Conservation (phyloP, 768 basidiomycete genomes). For the Dentipellis sp. region DNA sequence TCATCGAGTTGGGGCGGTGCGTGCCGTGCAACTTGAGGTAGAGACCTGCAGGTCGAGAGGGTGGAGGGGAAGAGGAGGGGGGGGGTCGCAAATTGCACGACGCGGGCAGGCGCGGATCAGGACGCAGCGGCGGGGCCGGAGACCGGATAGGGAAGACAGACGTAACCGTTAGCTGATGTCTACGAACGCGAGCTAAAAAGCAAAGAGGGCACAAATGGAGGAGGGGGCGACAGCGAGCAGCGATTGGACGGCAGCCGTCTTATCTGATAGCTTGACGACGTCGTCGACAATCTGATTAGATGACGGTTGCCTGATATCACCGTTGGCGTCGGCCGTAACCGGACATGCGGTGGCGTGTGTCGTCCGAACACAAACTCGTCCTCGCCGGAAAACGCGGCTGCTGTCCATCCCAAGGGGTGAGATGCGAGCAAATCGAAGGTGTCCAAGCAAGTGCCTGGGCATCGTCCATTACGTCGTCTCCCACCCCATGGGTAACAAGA, state of each 20-base stretch:
- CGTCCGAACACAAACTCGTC: constrained; percentile 7
- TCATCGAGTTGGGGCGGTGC: constrained; percentile 96
- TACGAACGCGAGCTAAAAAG: not conserved
- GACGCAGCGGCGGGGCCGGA: not conserved
- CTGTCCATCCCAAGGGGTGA: not conserved
- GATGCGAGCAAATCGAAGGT: not conserved
- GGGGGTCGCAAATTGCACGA: not conserved
- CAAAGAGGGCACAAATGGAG: constrained; percentile 1
- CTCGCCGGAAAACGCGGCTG: not conserved
- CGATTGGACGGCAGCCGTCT: constrained; percentile 3
- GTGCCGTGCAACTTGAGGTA: constrained; percentile 98
- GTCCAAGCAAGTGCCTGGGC: not conserved
- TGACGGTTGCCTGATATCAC: not conserved
- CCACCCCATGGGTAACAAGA: not conserved
- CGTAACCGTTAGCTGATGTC: not conserved
- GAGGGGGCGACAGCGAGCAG: constrained; percentile 6
- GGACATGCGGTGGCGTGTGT: constrained; percentile 5
- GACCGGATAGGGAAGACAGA: not conserved
- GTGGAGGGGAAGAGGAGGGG: not conserved
- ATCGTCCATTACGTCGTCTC: not conserved
- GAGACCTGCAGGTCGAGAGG: constrained; percentile 52
- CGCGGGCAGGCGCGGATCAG: not conserved
- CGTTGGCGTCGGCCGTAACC: not conserved
- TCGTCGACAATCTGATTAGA: constrained; percentile 19
- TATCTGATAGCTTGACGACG: constrained; percentile 3